Base-by-base conservation (phyloP, 257 asterid species). In the Ilex aquifolium region DNA sequence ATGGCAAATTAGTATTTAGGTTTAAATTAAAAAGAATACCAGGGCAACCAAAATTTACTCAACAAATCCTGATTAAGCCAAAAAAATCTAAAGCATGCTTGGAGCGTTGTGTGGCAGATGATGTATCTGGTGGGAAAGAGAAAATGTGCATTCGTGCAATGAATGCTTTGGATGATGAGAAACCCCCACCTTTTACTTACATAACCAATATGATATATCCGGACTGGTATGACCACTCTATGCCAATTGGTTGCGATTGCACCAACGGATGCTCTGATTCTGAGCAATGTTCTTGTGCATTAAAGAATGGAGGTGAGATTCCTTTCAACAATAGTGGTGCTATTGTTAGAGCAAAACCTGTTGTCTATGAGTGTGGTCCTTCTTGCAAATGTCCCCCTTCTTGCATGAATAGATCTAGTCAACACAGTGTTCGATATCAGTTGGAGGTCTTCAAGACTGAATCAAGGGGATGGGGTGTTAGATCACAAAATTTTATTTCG, bases 291-390 rank as follows among this genome's bases (percentile, higher is more conserved):
- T 42, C 5, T 1, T 83, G 90, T 65, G 69, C 70, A 2, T 2
- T 16, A 12, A 81, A 64, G 76, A 86, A 81, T 16, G 77, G 74
- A n/a, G 85, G 82, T 5, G 82, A 77, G 66, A 74, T 85, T 51
- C 92, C 90, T 2, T 90, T 64, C 73, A 88, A 72, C 32, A 69
- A 57, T 13, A 69, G 56, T n/a, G 73, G 86, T 1, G 49, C 59
- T 2, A 72, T 78, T 10, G 2, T 68, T 10, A 10, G 44, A 50
- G 59, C 65, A 44, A 74, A 53, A 42, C 55, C 64, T 12, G 15
- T 77, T 50, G 72, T 86, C 15, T 70, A 67, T 0, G 88, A 81
- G 72, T 83, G 95, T 50, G 86, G 90, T 2, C 80, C 85, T 1
- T 65, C 59, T 50, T 86, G 95, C 72, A 75, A 75, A 42, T 81